Conservation (phyloP, 2,329 filamentous ascomycete species). For the Drechslera avenae region DNA sequence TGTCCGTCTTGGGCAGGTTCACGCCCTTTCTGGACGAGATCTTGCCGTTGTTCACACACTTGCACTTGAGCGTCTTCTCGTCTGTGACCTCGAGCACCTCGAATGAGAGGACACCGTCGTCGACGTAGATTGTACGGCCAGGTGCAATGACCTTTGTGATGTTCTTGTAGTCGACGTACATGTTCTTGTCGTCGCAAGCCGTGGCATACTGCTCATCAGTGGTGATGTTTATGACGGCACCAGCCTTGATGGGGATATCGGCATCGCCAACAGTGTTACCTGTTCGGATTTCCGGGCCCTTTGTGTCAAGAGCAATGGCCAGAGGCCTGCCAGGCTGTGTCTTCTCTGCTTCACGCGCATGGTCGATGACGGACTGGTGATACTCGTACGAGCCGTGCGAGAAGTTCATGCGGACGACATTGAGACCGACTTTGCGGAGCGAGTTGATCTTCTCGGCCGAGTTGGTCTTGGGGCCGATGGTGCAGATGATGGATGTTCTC, state of each 20-base stretch:
- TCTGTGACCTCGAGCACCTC: slow-evolving; percentile 88
- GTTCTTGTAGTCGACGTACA: slow-evolving; percentile 99
- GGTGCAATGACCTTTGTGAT: slow-evolving; percentile 96
- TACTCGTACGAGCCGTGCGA: slow-evolving; percentile 94
- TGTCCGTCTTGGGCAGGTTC: slow-evolving; percentile 97
- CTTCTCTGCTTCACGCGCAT: slow-evolving; percentile 85
- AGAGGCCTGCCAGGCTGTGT: slow-evolving; percentile 80
- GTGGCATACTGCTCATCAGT: slow-evolving; percentile 93
- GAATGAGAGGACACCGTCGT: slow-evolving; percentile 96
- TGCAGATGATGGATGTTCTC: slow-evolving; percentile 97
- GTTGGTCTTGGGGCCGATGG: slow-evolving; percentile 99
- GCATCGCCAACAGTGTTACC: slow-evolving; percentile 72
- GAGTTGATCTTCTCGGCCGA: slow-evolving; percentile 95
- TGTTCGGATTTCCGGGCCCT: slow-evolving; percentile 86
- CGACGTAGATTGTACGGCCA: slow-evolving; percentile 95
- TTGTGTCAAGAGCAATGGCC: slow-evolving; percentile 89
- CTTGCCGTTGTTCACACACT: slow-evolving; percentile 94
- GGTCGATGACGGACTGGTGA: slow-evolving; percentile 97
- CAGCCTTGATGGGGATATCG: slow-evolving; percentile 81
- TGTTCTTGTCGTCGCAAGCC: slow-evolving; percentile 84
- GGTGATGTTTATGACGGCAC: slow-evolving; percentile 90
- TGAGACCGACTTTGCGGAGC: slow-evolving; percentile 87
- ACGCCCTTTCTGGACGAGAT: slow-evolving; percentile 99
- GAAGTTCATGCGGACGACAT: slow-evolving; percentile 99
- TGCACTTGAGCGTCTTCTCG: slow-evolving; percentile 84